These are phyloP conservation scores for Aspergillus eucalypticola DNA, from an alignment of 2,329 filamentous ascomycete species.

Conservation along the genomic window DNA sequence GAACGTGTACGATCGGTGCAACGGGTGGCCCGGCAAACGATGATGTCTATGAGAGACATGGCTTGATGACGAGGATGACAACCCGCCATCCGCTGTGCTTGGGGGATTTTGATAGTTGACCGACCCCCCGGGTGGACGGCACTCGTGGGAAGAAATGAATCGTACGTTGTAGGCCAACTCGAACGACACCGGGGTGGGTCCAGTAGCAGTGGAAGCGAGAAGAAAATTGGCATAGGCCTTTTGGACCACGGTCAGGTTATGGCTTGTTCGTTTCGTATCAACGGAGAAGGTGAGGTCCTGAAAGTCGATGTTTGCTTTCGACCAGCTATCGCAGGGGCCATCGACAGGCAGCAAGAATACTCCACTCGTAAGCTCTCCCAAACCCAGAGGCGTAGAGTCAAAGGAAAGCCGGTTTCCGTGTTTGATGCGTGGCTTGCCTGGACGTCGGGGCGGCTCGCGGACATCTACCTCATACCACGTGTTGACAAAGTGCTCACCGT, in stretches of 20 bases:
- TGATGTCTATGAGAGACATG: conserved; percentile 15
- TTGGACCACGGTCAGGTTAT: conserved; percentile 21
- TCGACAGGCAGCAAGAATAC: conserved; percentile 44
- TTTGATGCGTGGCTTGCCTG: conserved; percentile 46
- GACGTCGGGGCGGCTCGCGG: conserved; percentile 28
- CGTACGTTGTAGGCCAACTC: conserved; percentile 53
- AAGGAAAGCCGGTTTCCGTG: conserved; percentile 41
- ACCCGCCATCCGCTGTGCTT: neutral
- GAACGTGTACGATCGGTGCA: conserved; percentile 39
- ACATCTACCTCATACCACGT: conserved; percentile 54
- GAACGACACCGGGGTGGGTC: conserved; percentile 31
- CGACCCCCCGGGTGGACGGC: conserved; percentile 47
- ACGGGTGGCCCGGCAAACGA: conserved; percentile 41
- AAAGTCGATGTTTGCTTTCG: conserved; percentile 22
- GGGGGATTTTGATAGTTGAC: conserved; percentile 13
- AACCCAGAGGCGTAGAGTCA: conserved; percentile 44
- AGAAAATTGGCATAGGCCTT: conserved; percentile 32
- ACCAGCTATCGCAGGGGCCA: conserved; percentile 12
- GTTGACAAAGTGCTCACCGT: conserved; percentile 32
- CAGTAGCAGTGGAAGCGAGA: conserved; percentile 13
- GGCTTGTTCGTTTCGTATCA: conserved; percentile 17
- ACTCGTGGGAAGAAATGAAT: conserved; percentile 58
- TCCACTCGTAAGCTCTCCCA: conserved; percentile 38
- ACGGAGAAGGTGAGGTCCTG: conserved; percentile 29
- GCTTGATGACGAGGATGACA: conserved; percentile 10